These are phyloP conservation scores for Colletotrichum destructivum DNA, from an alignment of 2,329 filamentous ascomycete genomes.

Conservation along the genomic window DNA sequence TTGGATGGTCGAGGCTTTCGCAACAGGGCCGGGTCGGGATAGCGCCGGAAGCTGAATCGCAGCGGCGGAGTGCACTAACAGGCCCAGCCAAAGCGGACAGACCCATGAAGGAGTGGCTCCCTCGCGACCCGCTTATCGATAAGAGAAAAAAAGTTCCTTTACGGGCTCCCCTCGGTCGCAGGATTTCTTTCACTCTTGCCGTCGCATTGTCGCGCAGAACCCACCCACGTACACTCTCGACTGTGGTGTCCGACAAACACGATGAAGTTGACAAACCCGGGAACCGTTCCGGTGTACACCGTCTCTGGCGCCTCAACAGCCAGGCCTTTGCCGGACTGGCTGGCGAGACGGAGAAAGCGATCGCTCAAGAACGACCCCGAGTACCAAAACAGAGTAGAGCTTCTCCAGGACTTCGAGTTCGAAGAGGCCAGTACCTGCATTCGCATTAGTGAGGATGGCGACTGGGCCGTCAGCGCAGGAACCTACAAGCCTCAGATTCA, in stretches of 20 bases:
- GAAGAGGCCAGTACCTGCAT: slow-evolving; percentile 95
- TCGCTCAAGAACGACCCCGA: slow-evolving; percentile 94
- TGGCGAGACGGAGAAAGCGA: slow-evolving; percentile 89
- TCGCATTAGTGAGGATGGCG: slow-evolving; percentile 91
- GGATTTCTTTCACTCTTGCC: slow-evolving; percentile 27
- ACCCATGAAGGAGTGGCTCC: background rate
- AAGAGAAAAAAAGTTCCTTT: slow-evolving; percentile 36
- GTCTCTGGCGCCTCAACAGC: slow-evolving; percentile 92
- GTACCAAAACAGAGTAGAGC: slow-evolving; percentile 92
- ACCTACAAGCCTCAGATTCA: slow-evolving; percentile 86
- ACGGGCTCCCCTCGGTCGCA: slow-evolving; percentile 23
- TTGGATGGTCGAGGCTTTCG: slow-evolving; percentile 28
- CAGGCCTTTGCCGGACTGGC: slow-evolving; percentile 93
- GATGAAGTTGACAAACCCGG: slow-evolving; percentile 89
- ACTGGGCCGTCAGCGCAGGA: slow-evolving; percentile 86
- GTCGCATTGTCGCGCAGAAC: slow-evolving; percentile 36
- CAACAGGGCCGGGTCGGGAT: slow-evolving; percentile 31
- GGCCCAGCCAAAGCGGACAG: slow-evolving; percentile 4
- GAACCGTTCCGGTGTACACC: slow-evolving; percentile 91
- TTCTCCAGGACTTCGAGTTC: slow-evolving; percentile 98
- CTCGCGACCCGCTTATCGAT: slow-evolving; percentile 10
- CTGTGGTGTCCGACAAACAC: slow-evolving; percentile 33
- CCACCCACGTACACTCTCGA: slow-evolving; percentile 8
- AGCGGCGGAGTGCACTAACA: slow-evolving; percentile 38
- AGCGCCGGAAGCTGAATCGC: slow-evolving; percentile 30